Conservation (phyloP, 768 basidiomycete species). For the Tremella fuciformis region DNA sequence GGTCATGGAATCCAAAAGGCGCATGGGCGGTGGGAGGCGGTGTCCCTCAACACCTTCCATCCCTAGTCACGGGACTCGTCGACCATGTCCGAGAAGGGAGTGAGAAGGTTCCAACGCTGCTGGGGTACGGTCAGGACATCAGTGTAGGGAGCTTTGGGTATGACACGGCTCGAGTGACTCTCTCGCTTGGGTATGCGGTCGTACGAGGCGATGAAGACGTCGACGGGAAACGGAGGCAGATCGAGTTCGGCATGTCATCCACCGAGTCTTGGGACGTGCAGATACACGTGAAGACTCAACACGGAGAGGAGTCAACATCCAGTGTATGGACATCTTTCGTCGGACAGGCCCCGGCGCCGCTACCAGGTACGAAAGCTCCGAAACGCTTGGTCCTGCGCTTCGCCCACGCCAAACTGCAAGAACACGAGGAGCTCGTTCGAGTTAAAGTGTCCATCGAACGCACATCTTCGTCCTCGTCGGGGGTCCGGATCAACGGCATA, state of each 20-base stretch:
- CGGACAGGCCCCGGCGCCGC: constrained; percentile 46
- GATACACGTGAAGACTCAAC: constrained; percentile 56
- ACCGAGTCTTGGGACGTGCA: constrained; percentile 83
- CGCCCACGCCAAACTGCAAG: constrained; percentile 64
- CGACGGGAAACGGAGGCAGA: constrained; percentile 61
- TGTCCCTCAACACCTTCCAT: constrained; percentile 75
- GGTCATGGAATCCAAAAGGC: constrained; percentile 88
- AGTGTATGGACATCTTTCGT: constrained; percentile 38
- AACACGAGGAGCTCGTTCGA: constrained; percentile 74
- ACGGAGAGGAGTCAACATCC: constrained; percentile 40
- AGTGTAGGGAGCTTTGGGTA: constrained; percentile 74
- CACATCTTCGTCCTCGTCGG: constrained; percentile 62
- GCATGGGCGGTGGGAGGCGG: constrained; percentile 75
- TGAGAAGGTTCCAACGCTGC: constrained; percentile 67
- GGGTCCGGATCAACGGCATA: constrained; percentile 81
- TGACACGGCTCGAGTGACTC: constrained; percentile 75
- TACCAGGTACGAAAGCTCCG: constrained; percentile 55
- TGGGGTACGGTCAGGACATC: constrained; percentile 76
- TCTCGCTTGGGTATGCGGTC: constrained; percentile 78
- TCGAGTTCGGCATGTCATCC: constrained; percentile 76
- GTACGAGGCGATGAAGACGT: constrained; percentile 57
- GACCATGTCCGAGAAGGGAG: constrained; percentile 77
- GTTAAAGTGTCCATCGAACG: constrained; percentile 76
- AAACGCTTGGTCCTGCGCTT: constrained; percentile 61
- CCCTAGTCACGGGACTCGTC: constrained; percentile 75